Base-by-base conservation (phyloP, 768 basidiomycete genomes). In the Rickenella mellea region DNA sequence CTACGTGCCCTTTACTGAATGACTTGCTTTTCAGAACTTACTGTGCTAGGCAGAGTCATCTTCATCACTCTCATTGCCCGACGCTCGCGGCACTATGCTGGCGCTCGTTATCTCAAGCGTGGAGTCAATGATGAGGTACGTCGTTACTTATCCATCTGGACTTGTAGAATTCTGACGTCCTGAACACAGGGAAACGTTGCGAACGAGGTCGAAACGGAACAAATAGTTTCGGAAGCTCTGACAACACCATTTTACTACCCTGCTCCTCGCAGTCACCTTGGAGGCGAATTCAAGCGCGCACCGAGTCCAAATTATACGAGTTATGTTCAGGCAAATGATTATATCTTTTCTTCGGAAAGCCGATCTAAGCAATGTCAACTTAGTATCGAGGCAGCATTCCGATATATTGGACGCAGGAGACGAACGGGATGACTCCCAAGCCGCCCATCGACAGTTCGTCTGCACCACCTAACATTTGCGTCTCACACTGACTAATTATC, bases 141-240 rank as follows among this genome's bases (percentile, higher is more conserved):
- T 32, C n/a, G 3, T 7, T 7, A 7, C n/a, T 7, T 3, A 5
- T 7, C 20, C 33, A 36, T 5, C 15, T 9, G 19, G n/a, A 15
- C 14, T 22, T 6, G 4, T 21, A 4, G 15, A 9, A 0, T 24
- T 4, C 25, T 9, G 3, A 19, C n/a, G 30, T 12, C 15, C 14
- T 39, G 5, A 9, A n/a, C 15, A 9, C 31, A 96, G 91, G 96
- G 96, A 3, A 90, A 93, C 56, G 94, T 98, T 8, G 94, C 94
- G 2, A 99, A 99, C 55, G 96, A 98, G 60, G 96, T 99, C 2
- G 96, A 99, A 63, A 96, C 92, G 0, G 96, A 99, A 58, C 96
- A 99, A 55, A 94, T 99, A 39, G 89, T 94, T 0, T 85, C 83
- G 6, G 92, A 94, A 55, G 84, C 87, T 0, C 57, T 88, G 5